These are phyloP conservation scores for Asterochloris erici DNA, from an alignment of 139 green algal genomes.

Conservation along the genomic window DNA sequence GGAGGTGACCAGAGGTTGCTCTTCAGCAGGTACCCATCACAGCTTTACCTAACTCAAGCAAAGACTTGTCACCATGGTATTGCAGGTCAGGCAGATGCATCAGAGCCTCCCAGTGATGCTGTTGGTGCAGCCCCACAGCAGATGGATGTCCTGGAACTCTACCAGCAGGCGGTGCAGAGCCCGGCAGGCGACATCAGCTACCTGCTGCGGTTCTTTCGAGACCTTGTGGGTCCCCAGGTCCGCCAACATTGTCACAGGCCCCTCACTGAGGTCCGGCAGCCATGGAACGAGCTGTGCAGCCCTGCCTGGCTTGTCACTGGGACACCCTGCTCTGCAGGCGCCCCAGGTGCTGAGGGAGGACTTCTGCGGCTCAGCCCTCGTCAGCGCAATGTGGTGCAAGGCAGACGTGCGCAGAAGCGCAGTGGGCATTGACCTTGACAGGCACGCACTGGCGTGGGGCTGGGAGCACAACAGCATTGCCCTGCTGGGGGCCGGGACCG, in stretches of 20 bases:
- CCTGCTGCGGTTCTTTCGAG: conserved; percentile 20
- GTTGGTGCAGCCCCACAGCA: too few species aligned
- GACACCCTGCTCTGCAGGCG: conserved; percentile 5
- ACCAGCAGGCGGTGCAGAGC: conserved; percentile 11
- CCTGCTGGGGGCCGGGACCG: neutral
- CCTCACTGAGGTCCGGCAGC: neutral
- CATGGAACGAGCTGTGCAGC: neutral
- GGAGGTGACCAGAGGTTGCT: too few species aligned
- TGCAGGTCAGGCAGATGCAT: too few species aligned
- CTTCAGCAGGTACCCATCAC: too few species aligned
- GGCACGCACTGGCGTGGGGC: conserved; percentile 33
- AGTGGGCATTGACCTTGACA: conserved; percentile 27
- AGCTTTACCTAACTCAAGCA: too few species aligned
- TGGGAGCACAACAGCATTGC: conserved; percentile 16
- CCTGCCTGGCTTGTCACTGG: neutral
- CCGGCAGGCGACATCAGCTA: conserved; percentile 25
- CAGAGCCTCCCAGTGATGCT: too few species aligned
- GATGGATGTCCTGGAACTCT: neutral
- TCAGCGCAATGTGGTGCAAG: conserved; percentile 19
- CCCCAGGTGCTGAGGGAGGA: conserved; percentile 24
- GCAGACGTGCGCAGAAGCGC: conserved; percentile 20
- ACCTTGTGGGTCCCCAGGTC: conserved; percentile 24
- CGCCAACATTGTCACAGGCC: neutral
- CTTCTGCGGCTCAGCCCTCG: conserved; percentile 25
- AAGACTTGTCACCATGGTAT: too few species aligned